These are phyloP conservation scores for Fusarium hainanense DNA, from an alignment of 2,329 filamentous ascomycete genomes.

Conservation along the genomic window DNA sequence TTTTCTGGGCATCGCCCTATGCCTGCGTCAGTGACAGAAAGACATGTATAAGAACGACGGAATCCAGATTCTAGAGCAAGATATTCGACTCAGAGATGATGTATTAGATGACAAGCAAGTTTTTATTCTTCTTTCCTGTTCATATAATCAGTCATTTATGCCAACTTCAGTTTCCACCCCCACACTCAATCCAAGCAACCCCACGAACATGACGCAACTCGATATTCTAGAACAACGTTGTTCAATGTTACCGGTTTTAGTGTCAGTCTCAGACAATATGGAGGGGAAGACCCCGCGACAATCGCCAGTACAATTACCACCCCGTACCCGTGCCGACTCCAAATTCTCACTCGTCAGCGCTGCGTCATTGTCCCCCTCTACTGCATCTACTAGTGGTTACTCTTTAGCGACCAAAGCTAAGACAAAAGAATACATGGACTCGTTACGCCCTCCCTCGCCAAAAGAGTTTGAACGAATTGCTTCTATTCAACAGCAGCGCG, in stretches of 20 bases:
- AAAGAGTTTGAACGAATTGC: slow-evolving; percentile 62
- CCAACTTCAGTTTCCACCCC: slow-evolving; percentile 14
- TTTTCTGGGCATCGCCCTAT: slow-evolving; percentile 12
- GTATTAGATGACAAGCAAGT: background rate
- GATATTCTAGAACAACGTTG: slow-evolving; percentile 40
- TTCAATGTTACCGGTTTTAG: slow-evolving; percentile 33
- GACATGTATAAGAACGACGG: slow-evolving; percentile 16
- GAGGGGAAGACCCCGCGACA: slow-evolving; percentile 32
- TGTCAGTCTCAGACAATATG: slow-evolving; percentile 7
- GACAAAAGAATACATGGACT: slow-evolving; percentile 61
- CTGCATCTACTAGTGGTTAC: slow-evolving; percentile 3
- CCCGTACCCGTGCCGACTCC: slow-evolving; percentile 3
- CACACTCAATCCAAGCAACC: slow-evolving; percentile 14
- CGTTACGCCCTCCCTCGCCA: slow-evolving; percentile 59
- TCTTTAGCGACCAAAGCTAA: slow-evolving; percentile 33
- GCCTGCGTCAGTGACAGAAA: slow-evolving; percentile 17
- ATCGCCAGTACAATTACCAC: slow-evolving; percentile 6
- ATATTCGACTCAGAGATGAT: background rate
- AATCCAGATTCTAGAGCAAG: background rate
- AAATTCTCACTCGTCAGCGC: slow-evolving; percentile 33
- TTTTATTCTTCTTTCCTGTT: background rate
- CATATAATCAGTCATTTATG: slow-evolving; percentile 1
- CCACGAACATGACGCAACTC: slow-evolving; percentile 43
- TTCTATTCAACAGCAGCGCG: slow-evolving; percentile 60
- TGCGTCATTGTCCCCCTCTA: slow-evolving; percentile 26